Percentiles rank a stretch among this genome's conserved stretches.
These are phyloP conservation scores for Populus ilicifolia DNA, from an alignment of 345 rosid species.

Conservation along the genomic window DNA sequence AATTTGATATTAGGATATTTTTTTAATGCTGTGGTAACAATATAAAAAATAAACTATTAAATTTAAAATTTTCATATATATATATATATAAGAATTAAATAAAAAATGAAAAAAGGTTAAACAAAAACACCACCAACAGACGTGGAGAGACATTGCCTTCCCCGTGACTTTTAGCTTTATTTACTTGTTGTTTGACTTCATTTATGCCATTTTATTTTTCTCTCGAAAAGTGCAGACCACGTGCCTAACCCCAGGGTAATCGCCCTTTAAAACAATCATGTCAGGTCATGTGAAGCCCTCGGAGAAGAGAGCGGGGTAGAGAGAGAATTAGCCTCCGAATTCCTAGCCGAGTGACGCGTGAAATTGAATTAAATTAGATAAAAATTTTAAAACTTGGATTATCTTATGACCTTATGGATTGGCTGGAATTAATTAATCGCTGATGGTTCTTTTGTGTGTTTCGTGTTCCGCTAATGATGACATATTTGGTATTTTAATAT, in stretches of 20 bases:
- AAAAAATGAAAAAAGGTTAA: too few relatives aligned
- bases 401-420: neutral
- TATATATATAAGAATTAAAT: too few relatives aligned
- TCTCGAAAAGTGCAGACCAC: neutral
- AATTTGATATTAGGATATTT: rapidly evolving
- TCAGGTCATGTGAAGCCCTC: neutral
- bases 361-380: too few relatives aligned
- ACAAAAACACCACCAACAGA: too few relatives aligned
- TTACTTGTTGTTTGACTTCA: neutral
- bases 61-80: too few relatives aligned
- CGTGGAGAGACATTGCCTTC: too few relatives aligned
- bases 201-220: neutral
- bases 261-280: neutral
- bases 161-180: too few relatives aligned
- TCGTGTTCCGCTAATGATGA: too few relatives aligned
- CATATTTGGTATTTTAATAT: too few relatives aligned
- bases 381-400: too few relatives aligned
- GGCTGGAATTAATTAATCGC: neutral
- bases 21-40: rapidly evolving
- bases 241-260: neutral
- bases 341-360: neutral
- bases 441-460: neutral
- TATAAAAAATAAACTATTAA: too few relatives aligned
- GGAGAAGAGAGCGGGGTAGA: neutral
- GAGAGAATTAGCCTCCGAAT: neutral